These are phyloP conservation scores for Scalesia atractyloides DNA, from an alignment of 129 eudicot species.

Conservation along the genomic window DNA sequence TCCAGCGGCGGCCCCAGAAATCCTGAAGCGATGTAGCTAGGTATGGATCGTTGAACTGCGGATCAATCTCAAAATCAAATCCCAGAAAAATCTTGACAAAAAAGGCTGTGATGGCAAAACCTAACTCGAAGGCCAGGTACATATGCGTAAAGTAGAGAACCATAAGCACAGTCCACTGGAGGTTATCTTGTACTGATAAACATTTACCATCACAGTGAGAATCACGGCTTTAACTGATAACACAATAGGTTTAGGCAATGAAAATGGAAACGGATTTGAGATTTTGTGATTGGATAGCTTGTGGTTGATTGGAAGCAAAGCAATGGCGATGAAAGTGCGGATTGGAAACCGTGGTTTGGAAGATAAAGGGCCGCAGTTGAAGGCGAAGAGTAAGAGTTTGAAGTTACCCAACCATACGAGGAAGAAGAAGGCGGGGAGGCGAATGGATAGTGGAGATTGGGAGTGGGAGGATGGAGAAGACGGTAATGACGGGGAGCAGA, in stretches of 20 bases:
- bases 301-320: constrained; percentile 53
- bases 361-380: constrained; percentile 44
- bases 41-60: constrained; percentile 70
- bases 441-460: constrained; percentile 26
- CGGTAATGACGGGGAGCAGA: constrained; percentile 33
- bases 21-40: constrained; percentile 66
- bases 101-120: constrained; percentile 42
- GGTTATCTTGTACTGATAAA: constrained; percentile 32
- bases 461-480: constrained; percentile 33
- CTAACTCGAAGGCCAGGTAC: constrained; percentile 48
- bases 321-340: constrained; percentile 39
- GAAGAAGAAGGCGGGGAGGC: constrained; percentile 41
- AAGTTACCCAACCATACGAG: constrained; percentile 51
- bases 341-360: constrained; percentile 21
- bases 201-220: constrained; percentile 24
- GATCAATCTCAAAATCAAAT: constrained; percentile 46
- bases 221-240: constrained; percentile 27
- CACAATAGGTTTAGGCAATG: constrained; percentile 4
- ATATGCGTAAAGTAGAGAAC: constrained; percentile 48
- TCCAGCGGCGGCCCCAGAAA: constrained; percentile 85
- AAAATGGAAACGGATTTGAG: too few relatives aligned
- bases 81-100: constrained; percentile 40
- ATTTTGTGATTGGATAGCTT: neutral
- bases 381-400: constrained; percentile 55
- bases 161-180: constrained; percentile 39